Base-by-base conservation (phyloP, 2,329 filamentous ascomycete species). In the Monilinia laxa region DNA sequence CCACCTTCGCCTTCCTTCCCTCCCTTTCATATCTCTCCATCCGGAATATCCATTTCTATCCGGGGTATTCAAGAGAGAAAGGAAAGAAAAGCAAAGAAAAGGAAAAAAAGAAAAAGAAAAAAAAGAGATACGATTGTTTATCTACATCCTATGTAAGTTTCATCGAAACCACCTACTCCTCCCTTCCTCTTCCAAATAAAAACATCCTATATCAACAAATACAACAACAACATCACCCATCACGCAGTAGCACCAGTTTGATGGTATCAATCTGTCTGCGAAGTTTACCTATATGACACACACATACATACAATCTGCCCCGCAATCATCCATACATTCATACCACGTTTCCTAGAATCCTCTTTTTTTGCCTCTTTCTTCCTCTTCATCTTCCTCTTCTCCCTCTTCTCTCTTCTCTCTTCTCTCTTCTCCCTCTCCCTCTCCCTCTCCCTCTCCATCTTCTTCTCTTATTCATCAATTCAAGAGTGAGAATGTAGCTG, bases 401-500 rank as follows among this genome's bases (percentile, higher is more conserved):
- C 1, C 38, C 9, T 4, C 38, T 40, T 14, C 38, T 40, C 10
- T 7, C 11, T 10, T n/a, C n/a, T n/a, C n/a, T n/a, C 38, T 7
- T 40, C 4, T 7, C 10, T 2, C 38, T 40, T 12, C 38, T 40
- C 10, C 38, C 11, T 10, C 9, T 40, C 10, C 38, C 38, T 40
- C 2, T 40, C 1, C 4, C 38, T 40, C 11, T 14, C 10, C 14
- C 38, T 40, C 38, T 40, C 38, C 10, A 2, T 2, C 38, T 40
- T 9, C 9, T 4, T 3, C 38, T 52, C 42, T 35, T 5, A 7
- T 6, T 35, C 31, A 35, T 35, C 23, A 20, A 49, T 60, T 28
- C 25, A 35, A 35, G 28, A 35, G 45, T 65, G 25, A 62, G 64
- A 54, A 59, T 64, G 66, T 69, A 67, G 71, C 73, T 74, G 64